A percentile compares a stretch with the other conserved stretches of the same genome.
These are phyloP conservation scores for Naganishia albida DNA, from an alignment of 1,284 basidiomycete species.

Conservation along the genomic window DNA sequence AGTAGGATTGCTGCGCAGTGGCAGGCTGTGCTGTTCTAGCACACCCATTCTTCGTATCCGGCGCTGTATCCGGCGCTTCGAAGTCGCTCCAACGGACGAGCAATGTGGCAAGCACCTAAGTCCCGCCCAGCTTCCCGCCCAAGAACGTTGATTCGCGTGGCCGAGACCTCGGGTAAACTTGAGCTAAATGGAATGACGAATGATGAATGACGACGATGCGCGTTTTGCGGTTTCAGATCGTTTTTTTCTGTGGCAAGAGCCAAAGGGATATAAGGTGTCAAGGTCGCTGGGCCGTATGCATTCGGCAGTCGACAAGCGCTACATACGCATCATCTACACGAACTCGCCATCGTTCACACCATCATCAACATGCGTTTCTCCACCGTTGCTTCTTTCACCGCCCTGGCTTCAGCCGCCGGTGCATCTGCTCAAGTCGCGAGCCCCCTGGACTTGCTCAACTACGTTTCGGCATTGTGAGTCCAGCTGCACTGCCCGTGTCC, in stretches of 20 bases:
- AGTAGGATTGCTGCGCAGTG: too few species aligned
- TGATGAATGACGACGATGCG: slow-evolving; percentile 24
- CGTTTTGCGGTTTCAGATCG: slow-evolving; percentile 17
- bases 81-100: too few species aligned
- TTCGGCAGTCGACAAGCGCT: neutral
- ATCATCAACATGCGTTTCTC: slow-evolving; percentile 31
- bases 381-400: slow-evolving; percentile 25
- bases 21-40: too few species aligned
- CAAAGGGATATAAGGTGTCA: neutral
- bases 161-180: neutral
- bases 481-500: too few species aligned
- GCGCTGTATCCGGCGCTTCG: too few species aligned
- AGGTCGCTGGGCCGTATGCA: neutral
- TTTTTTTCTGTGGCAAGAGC: neutral
- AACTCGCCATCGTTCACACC: neutral
- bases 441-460: slow-evolving; percentile 26
- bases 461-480: slow-evolving; percentile 28
- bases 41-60: too few species aligned
- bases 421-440: slow-evolving; percentile 21
- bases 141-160: slow-evolving; percentile 12
- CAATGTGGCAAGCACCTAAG: too few species aligned
- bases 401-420: slow-evolving; percentile 24
- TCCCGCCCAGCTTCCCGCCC: too few species aligned
- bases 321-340: neutral
- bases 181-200: neutral